Conservation (phyloP, 1,139 yeast genomes). For the Suhomyces panamericanus region DNA sequence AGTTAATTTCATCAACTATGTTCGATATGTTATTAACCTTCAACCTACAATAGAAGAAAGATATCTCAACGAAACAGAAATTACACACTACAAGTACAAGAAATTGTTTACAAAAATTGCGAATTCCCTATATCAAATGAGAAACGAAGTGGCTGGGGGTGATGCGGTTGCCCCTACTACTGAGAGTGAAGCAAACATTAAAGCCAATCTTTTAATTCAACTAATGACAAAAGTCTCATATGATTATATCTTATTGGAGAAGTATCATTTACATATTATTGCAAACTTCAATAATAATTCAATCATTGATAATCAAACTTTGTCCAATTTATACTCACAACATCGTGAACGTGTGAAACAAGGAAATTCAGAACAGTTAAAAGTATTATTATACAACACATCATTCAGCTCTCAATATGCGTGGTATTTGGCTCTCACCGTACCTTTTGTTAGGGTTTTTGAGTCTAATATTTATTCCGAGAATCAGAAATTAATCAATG, state of each 20-base stretch:
- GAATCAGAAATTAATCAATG: conserved; percentile 19
- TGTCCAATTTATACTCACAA: conserved; percentile 25
- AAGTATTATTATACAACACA: conserved; percentile 38
- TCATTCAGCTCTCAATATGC: conserved; percentile 38
- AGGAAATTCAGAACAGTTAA: conserved; percentile 18
- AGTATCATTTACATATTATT: conserved; percentile 41
- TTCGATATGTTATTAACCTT: conserved; percentile 36
- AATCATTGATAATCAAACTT: conserved; percentile 29
- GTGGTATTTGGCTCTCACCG: conserved; percentile 40
- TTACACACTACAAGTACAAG: conserved; percentile 34
- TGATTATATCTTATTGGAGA: conserved; percentile 44
- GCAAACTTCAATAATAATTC: conserved; percentile 37
- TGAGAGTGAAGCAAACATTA: conserved; percentile 8
- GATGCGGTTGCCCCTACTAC: conserved; percentile 16
- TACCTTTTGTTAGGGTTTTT: conserved; percentile 40
- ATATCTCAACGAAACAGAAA: conserved; percentile 23
- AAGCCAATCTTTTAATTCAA: conserved; percentile 28
- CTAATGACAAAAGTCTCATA: conserved; percentile 39
- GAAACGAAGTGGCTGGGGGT: conserved; percentile 35
- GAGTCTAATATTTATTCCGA: conserved; percentile 39
- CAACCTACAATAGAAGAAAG: conserved; percentile 23
- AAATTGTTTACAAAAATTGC: conserved; percentile 28
- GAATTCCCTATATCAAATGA: conserved; percentile 27
- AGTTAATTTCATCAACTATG: conserved; percentile 40
- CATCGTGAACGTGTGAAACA: conserved; percentile 19